Base-by-base conservation (phyloP, 352 stramenopile genomes). In the Stephanocyclus meneghinianus region DNA sequence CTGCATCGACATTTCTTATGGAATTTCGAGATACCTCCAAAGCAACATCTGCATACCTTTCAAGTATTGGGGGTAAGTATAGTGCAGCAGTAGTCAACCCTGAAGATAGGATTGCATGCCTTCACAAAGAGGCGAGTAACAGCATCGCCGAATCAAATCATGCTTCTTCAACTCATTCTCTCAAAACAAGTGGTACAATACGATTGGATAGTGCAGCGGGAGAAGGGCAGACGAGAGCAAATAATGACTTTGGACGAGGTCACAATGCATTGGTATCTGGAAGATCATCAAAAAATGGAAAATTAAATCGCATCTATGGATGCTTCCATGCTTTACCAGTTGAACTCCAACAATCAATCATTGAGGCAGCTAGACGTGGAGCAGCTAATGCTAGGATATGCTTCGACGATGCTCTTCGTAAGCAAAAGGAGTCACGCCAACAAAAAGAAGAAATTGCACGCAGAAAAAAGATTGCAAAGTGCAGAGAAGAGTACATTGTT, bases 221-320 rank as follows among this genome's bases (percentile, higher is more conserved):
- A n/a, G 45, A 64, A 53, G 66, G 66, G 13, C 66, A 74, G n/a
- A 32, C 51, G 35, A 32, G 66, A 11, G 61, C 29, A 10, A 79
- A 79, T 53, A 69, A 69, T 29, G 53, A 79, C 35, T 51, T 74
- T 45, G n/a, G 65, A 35, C 48, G 51, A 55, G 62, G 47, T 11
- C 69, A 76, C 16, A 18, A 29, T 7, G 11, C 40, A 26, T 42
- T 70, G 16, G 57, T 76, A 13, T n/a, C 69, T 50, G 42, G 69
- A 15, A 47, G 32, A 29, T 21, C 32, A 21, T 13, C 21, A 15
- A 42, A 70, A 68, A 45, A 9, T 29, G 9, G 51, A 62, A 40
- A n/a, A 13, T 44, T 53, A 51, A 1, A 53, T 47, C 37, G 30
- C 37, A 69, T 2, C 16, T 47, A 45, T 32, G 30, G 30, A 57